Evolutionary conservation across 2,329 filamentous ascomycete genomes (phyloP), one percentile per base, ranked within the genome.

Genomic region (Aspergillus amoenus): DNA sequence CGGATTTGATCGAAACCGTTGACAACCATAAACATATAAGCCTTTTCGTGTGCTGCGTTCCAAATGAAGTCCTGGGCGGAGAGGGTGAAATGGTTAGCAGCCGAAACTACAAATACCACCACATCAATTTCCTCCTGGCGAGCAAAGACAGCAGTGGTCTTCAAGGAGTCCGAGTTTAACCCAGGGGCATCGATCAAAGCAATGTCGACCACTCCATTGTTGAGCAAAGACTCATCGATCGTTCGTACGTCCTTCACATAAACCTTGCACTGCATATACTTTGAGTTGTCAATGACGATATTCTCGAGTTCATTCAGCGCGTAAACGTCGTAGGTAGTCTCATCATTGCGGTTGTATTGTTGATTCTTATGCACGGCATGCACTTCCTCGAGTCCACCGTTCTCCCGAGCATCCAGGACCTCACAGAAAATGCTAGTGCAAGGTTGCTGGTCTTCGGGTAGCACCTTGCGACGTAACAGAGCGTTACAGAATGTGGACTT

Each of bases 401-500:
- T 99, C 71, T 97, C 92, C 63, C 91, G 86, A 5, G 90, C 89
- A 74, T 99, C 93, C 57, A 99, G 76, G 2, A 99, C 94, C 72
- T 99, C 94, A 72, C 94, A 99, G 77, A 99, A 99, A 56, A 99
- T 96, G 75, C 91, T 94, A 2, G 94, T 99, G 75, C 94, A 99
- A 2, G 94, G 94, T 71, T 97, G 94, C 73, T 99, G 93, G 67
- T 99, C 94, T 75, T 97, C 94, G 0, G 94, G 94, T 4, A 99
- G 78, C 27, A 99, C 85, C 75, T 97, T 97, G 61, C 93, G 86
- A 59, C 94, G 88, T 41, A 99, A 78, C 2, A 99, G 80, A n/a
- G 94, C 94, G 74, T 99, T 99, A 78, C 94, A 99, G 68, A 99
- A 99, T 1, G 94, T 99, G 4, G 94, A 99, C 72, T 99, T 99